Base-by-base conservation (phyloP, 176 grass and related monocot genomes). In the Zea luxurians region DNA sequence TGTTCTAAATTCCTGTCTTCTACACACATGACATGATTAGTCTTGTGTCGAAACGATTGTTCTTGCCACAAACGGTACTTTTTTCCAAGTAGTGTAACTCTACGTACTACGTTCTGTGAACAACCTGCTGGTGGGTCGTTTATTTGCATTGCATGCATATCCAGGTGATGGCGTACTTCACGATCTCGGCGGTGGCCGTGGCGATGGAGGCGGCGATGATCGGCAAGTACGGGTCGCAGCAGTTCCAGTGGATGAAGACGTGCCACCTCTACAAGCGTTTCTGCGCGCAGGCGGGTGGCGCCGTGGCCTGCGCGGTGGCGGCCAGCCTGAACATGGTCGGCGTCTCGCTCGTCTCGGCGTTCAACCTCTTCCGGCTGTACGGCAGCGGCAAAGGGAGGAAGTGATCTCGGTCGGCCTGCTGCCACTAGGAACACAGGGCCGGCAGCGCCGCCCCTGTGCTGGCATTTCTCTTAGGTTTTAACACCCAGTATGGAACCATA, bases 201-300 rank as follows among this genome's bases (percentile, higher is more conserved):
- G 88, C 94, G 5, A 43, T 84, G 67, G 81, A 97, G 83, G 83
- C 94, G 1, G 86, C 84, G 17, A 40, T 88, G 70, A 65, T 93
- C 2, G 64, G 84, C 37, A 74, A 97, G 82, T 91, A 78, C 15
- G 91, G 94, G 11, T 80, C 83, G 52, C 67, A 48, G 48, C 82
- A 93, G 89, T 93, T 97, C 77, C 94, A 97, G 67, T 97, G 94
- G 94, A 93, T 93, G 91, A 93, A 91, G 82, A 79, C 91, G 53
- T 97, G 94, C 90, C 71, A 91, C 8, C 68, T 97, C 66, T 97
- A 91, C 75, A 84, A 64, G 71, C 81, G 82, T 52, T 97, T 93
- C 89, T 97, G 94, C 75, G 58, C 80, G 61, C 94, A 83, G 72
- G 91, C 79, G 0, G 94, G 86, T 0, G 89, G 73, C 15, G 91